phyloP scores from a whole-genome alignment of 2,329 filamentous ascomycete genomes.

The Colletotrichum sublineola region DNA sequence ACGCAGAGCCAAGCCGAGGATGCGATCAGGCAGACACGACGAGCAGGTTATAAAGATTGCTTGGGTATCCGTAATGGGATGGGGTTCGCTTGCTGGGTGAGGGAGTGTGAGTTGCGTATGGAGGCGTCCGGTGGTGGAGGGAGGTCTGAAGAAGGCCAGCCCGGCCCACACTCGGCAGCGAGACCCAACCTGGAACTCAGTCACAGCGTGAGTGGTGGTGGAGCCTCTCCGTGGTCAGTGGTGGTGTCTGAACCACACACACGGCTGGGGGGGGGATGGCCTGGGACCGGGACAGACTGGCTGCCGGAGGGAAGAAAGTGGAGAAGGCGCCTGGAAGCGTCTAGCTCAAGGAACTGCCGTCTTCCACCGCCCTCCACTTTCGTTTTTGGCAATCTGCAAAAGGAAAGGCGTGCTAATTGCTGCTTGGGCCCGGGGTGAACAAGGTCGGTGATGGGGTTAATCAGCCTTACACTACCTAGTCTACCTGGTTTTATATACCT shows the following conservation, averaged over 20 bases:
- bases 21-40: conserved; percentile 33
- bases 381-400: conserved; percentile 23
- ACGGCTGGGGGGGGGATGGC: conserved; percentile 1
- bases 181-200: conserved; percentile 9
- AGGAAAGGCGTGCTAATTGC: conserved; percentile 32
- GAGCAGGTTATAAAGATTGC: conserved; percentile 10
- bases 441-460: not conserved
- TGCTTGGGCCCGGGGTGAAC: not conserved
- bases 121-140: conserved; percentile 38
- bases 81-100: conserved; percentile 10
- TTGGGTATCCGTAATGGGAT: conserved; percentile 6
- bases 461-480: not conserved
- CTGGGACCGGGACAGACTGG: conserved; percentile 15
- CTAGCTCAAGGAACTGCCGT: conserved; percentile 22
- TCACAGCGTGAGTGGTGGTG: conserved; percentile 16
- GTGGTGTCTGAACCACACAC: not conserved
- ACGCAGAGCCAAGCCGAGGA: conserved; percentile 18
- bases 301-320: conserved; percentile 16
- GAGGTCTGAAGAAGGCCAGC: conserved; percentile 28
- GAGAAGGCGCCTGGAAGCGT: not conserved
- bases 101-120: conserved; percentile 12
- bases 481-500: not conserved
- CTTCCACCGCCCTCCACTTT: conserved; percentile 12
- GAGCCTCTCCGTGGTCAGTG: conserved; percentile 5
- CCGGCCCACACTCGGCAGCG: conserved; percentile 1